A percentile compares a stretch with the other conserved stretches of the same genome.
Conservation (phyloP, 805 yeast genomes). For the Metschnikowia arizonensis region DNA sequence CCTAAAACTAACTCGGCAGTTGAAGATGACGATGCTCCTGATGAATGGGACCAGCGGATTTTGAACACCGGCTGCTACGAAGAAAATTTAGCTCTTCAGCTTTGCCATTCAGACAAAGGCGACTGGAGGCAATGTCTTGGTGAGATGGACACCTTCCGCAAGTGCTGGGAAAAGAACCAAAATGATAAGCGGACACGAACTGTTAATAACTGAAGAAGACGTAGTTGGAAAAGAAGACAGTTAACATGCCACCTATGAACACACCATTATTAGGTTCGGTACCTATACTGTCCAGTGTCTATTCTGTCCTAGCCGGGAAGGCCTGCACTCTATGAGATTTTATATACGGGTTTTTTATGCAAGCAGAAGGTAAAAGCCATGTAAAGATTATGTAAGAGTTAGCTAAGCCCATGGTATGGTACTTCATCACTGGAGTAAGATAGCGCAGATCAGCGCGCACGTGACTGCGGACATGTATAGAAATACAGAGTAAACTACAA, state of each 20-base stretch:
- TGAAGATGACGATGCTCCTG: conserved; percentile 54
- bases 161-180: conserved; percentile 59
- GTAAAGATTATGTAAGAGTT: too few species aligned
- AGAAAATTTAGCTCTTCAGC: conserved; percentile 64
- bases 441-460: conserved; percentile 1
- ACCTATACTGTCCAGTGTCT: too few species aligned
- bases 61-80: conserved; percentile 71
- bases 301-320: too few species aligned
- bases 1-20: not conserved
- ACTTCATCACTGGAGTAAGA: not conserved
- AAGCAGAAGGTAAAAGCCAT: too few species aligned
- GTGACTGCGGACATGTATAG: conserved; percentile 1
- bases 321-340: too few species aligned
- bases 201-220: conserved; percentile 26
- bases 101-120: conserved; percentile 76
- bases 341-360: too few species aligned
- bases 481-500: not conserved
- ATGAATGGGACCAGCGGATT: conserved; percentile 73
- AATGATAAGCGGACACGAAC: conserved; percentile 49
- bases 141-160: conserved; percentile 59
- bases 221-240: too few species aligned
- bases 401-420: not conserved
- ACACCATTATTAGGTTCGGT: too few species aligned
- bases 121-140: conserved; percentile 66
- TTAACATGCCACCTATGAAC: too few species aligned